Base-by-base conservation (phyloP, 331 rosid genomes). In the Quercus lobata region DNA sequence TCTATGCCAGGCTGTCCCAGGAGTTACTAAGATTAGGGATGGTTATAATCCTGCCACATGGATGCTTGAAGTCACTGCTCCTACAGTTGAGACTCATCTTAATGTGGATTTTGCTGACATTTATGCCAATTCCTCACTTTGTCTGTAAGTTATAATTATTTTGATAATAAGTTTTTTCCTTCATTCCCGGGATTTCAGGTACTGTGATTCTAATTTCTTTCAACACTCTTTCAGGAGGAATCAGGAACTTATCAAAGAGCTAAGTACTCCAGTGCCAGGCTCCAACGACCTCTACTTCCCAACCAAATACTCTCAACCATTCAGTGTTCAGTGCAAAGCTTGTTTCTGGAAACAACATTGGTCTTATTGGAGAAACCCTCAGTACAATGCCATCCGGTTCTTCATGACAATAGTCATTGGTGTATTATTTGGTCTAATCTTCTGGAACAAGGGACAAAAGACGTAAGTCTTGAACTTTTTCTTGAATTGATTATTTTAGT, bases 21-120 rank as follows among this genome's bases (percentile, higher is more conserved):
- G 88, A 15, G 89, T 89, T 66, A 60, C 87, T 41, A 89, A 83
- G 86, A 85, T 87, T 22, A 85, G 56, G 71, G 91, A 89, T 29
- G 92, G 90, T 14, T 80, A 57, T 30, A 89, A 89, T 83, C 92
- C 92, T 53, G 89, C 92, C 5, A 87, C 92, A 71, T 89, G 92
- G 92, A 89, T 89, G 92, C 84, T 89, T 66, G 92, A 89, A 22
- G 85, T 89, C 73, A 89, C 85, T 71, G 76, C 88, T 78, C 86
- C 88, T 24, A 17, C 82, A 5, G 75, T 85, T 76, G 89, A 87
- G 75, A 21, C 76, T 79, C 89, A 85, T 76, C 85, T 85, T 44
- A 49, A 66, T 37, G 78, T 85, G 18, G 83, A 87, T 46, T 87
- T 89, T 25, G 87, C 89, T 2, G 85, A 81, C 17, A 63, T 83